Evolutionary conservation across 495 filamentous ascomycete species (phyloP).

Genomic region (Apodospora peruviana): DNA sequence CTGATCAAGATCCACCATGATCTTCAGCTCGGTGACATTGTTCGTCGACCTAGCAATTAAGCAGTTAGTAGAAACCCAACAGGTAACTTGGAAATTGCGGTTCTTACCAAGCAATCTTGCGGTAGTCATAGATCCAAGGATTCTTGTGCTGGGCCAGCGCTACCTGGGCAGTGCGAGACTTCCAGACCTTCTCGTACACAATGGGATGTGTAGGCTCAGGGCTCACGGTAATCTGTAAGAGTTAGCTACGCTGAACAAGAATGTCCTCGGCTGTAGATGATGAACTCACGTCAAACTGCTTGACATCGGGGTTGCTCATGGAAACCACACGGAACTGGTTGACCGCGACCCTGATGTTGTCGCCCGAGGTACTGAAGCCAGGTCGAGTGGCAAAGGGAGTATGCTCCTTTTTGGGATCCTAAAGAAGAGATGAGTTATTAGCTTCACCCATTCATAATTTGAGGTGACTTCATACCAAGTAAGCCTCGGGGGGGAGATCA

Average conservation of each 20-base stretch:
- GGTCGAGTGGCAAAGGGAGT: slow-evolving; percentile 31
- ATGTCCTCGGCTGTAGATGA: background rate
- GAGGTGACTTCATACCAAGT: slow-evolving; percentile 15
- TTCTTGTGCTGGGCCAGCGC: slow-evolving; percentile 36
- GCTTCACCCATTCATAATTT: background rate
- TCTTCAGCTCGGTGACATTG: slow-evolving; percentile 34
- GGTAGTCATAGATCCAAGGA: slow-evolving; percentile 76
- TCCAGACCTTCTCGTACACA: slow-evolving; percentile 66
- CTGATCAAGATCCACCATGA: slow-evolving; percentile 61
- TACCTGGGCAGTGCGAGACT: slow-evolving; percentile 49
- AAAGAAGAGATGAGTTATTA: too few relatives aligned
- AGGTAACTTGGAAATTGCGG: background rate
- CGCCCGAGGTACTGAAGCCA: slow-evolving; percentile 54
- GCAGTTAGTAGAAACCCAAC: slow-evolving; percentile 22
- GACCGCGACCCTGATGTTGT: slow-evolving; percentile 50
- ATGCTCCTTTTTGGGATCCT: background rate
- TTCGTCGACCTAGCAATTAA: slow-evolving; percentile 26
- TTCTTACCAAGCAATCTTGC: slow-evolving; percentile 70
- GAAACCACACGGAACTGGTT: slow-evolving; percentile 68
- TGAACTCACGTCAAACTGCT: slow-evolving; percentile 80
- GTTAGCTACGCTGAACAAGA: background rate
- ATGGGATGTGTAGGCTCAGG: slow-evolving; percentile 56
- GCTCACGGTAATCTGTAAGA: slow-evolving; percentile 55
- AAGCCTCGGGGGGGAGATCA: slow-evolving; percentile 43
- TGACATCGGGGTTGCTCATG: slow-evolving; percentile 48